A percentile compares a stretch with the other conserved stretches of the same genome.
Conservation (phyloP, 2,329 filamentous ascomycete genomes). For the Beauveria medogensis region DNA sequence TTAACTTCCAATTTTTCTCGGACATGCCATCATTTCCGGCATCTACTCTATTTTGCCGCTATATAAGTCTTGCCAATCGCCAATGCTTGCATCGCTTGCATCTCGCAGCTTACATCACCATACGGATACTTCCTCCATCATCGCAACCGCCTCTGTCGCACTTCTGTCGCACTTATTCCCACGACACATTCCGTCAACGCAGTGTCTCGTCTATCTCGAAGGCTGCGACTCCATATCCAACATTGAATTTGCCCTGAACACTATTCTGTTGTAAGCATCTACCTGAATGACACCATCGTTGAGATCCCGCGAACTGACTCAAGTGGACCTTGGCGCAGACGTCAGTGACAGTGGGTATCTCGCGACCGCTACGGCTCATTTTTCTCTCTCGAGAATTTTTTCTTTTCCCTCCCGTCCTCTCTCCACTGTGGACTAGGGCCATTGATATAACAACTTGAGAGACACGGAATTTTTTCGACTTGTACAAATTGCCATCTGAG, state of each 20-base stretch:
- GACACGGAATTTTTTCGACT: not conserved
- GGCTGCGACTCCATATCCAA: not conserved
- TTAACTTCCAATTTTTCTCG: not conserved
- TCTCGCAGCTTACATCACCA: not conserved
- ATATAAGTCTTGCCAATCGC: not conserved
- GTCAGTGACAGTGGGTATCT: slow-evolving; percentile 2
- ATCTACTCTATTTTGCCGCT: not conserved
- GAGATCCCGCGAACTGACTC: slow-evolving; percentile 2
- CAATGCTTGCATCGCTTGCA: not conserved
- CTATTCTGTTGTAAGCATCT: not conserved
- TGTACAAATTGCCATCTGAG: not conserved
- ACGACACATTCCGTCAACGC: not conserved
- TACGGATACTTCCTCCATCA: not conserved
- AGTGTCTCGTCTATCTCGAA: not conserved
- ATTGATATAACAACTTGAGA: not conserved
- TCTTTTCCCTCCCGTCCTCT: not conserved
- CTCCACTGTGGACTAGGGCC: not conserved
- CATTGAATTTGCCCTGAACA: not conserved
- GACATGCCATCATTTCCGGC: not conserved
- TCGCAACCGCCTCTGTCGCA: not conserved
- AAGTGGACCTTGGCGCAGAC: slow-evolving; percentile 2
- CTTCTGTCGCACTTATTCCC: not conserved
- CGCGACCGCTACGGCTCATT: not conserved
- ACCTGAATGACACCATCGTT: slow-evolving; percentile 16
- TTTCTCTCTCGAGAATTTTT: slow-evolving; percentile 5